A percentile compares a stretch with the other conserved stretches of the same genome.
phyloP scores from a whole-genome alignment of 176 grass and related monocot species.

The Musa beccarii region DNA sequence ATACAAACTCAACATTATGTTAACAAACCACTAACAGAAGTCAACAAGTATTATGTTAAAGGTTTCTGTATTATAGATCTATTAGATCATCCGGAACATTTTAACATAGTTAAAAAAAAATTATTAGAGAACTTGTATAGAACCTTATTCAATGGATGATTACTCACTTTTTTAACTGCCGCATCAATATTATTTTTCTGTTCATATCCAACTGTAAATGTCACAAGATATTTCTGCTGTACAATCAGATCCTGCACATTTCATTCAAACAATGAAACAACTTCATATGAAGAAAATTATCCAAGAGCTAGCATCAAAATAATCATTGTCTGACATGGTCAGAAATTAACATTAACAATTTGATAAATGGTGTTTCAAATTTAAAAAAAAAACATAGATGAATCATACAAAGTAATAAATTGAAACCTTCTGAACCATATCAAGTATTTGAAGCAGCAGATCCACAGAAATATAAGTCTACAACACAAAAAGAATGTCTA shows the following conservation, averaged over 20 bases:
- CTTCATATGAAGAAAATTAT: background rate
- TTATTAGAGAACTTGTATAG: background rate
- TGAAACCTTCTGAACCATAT: conserved; percentile 19
- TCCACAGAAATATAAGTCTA: background rate
- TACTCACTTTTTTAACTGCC: conserved; percentile 37
- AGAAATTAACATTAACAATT: background rate
- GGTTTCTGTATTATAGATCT: background rate
- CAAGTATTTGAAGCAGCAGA: background rate
- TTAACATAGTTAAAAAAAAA: background rate
- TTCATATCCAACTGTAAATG: conserved; percentile 34
- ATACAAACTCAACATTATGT: background rate
- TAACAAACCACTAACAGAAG: background rate
- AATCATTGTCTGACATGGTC: background rate
- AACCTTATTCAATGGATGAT: background rate
- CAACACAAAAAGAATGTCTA: background rate
- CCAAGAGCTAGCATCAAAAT: background rate
- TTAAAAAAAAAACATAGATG: background rate
- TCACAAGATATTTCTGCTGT: conserved; percentile 34
- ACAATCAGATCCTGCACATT: conserved; percentile 28
- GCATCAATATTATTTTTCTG: conserved; percentile 36
- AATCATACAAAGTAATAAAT: background rate
- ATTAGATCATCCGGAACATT: background rate
- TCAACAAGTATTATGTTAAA: background rate
- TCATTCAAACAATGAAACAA: background rate
- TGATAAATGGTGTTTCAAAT: background rate